phyloP scores from a whole-genome alignment of 2,329 filamentous ascomycete genomes.

The Graphilbum fragrans region DNA sequence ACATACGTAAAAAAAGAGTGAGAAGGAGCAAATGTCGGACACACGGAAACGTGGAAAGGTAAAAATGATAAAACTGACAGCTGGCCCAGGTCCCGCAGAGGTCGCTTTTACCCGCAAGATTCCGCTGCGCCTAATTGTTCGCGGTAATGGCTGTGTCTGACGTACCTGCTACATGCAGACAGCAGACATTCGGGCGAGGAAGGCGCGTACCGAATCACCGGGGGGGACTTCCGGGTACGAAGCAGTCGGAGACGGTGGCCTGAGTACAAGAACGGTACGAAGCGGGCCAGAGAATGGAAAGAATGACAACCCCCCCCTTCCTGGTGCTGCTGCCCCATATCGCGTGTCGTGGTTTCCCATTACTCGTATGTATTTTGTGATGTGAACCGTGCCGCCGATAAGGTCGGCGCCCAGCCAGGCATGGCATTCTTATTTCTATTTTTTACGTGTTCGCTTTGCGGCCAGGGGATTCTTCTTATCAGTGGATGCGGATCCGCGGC shows the following conservation, averaged over 20 bases:
- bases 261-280: no score
- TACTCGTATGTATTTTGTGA: slow-evolving; percentile 23
- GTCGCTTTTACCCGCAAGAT: no score
- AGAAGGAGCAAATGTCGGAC: no score
- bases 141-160: background rate
- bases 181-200: background rate
- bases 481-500: background rate
- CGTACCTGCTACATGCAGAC: background rate
- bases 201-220: background rate
- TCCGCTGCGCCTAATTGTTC: no score
- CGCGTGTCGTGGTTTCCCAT: slow-evolving; percentile 16
- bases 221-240: no score
- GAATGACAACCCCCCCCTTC: no score
- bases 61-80: no score
- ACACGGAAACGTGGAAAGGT: background rate
- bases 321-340: no score
- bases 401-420: slow-evolving; percentile 11
- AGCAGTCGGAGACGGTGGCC: no score
- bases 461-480: slow-evolving; percentile 8
- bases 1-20: no score
- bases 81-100: no score
- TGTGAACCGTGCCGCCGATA: slow-evolving; percentile 20
- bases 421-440: slow-evolving; percentile 5
- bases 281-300: no score
- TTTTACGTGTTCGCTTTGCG: slow-evolving; percentile 4